Evolutionary conservation across 257 asterid genomes (phyloP).

Genomic region (Gardenia jasminoides): DNA sequence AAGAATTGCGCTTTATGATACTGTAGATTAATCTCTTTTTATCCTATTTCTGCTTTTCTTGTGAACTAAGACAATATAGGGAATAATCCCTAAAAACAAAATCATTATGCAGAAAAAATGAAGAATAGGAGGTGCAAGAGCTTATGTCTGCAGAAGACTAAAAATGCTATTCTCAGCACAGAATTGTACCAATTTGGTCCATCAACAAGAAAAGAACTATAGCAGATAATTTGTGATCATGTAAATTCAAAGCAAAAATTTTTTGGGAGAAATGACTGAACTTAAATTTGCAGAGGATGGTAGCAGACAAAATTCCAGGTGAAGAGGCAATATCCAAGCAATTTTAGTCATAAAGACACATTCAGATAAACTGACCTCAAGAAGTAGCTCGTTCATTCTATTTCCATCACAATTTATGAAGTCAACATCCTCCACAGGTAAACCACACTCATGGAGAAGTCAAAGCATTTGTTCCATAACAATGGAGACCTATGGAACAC

Average conservation of each 20-base stretch:
- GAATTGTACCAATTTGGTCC: neutral
- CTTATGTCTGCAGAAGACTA: no score
- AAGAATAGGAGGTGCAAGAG: no score
- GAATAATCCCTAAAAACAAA: no score
- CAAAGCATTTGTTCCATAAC: constrained; percentile 97
- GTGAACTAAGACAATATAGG: neutral
- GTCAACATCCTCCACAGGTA: constrained; percentile 82
- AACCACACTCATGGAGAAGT: constrained; percentile 86
- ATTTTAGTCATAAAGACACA: neutral
- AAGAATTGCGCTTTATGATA: constrained; percentile 1
- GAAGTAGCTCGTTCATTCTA: constrained; percentile 77
- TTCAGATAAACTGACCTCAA: constrained; percentile 60
- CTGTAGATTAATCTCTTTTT: neutral
- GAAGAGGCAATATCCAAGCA: neutral
- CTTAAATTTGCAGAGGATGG: neutral
- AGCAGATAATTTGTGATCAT: neutral
- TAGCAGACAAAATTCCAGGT: neutral
- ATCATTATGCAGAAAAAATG: neutral
- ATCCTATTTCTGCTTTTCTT: neutral
- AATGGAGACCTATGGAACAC: constrained; percentile 58
- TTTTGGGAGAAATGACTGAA: neutral
- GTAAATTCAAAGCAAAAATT: neutral
- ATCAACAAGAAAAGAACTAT: neutral
- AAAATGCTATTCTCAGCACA: neutral
- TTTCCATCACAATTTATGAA: constrained; percentile 88